Percentiles rank a stretch among this genome's conserved stretches.
These are phyloP conservation scores for Raphanus raphanistrum DNA, from an alignment of 345 rosid genomes.

Conservation along the genomic window DNA sequence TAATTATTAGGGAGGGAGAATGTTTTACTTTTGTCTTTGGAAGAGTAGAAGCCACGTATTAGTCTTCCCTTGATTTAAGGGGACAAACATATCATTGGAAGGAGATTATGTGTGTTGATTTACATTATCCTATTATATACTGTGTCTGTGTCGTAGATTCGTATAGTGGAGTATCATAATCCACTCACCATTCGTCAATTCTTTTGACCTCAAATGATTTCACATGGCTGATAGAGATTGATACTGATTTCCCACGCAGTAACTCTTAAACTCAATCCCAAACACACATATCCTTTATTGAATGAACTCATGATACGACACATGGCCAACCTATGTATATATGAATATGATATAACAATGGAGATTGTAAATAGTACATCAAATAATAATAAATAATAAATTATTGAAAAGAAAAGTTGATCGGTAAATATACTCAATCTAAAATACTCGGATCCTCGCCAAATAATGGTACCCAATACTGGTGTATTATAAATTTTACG, in stretches of 20 bases:
- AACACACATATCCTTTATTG: not conserved
- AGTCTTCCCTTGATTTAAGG: conserved; percentile 35
- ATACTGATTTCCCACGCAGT: not conserved
- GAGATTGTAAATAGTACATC: not conserved
- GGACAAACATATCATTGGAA: conserved; percentile 30
- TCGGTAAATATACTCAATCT: not conserved
- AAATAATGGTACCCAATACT: no score
- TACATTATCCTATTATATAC: conserved; percentile 13
- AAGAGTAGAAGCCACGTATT: conserved; percentile 30
- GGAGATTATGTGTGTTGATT: conserved; percentile 29
- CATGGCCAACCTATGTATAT: not conserved
- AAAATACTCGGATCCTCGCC: no score
- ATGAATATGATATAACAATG: not conserved
- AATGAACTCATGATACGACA: not conserved
- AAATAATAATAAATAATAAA: not conserved
- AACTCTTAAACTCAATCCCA: not conserved
- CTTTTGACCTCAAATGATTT: conserved; percentile 9
- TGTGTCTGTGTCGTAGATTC: conserved; percentile 17
- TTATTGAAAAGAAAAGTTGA: not conserved
- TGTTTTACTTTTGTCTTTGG: conserved; percentile 25
- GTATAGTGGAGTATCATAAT: not conserved
- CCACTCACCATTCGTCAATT: conserved; percentile 23
- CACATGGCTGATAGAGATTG: not conserved
- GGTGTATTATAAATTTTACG: no score
- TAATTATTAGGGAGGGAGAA: not conserved